Evolutionary conservation across 345 rosid genomes (phyloP), one percentile per base, ranked within the genome.

Genomic region (Draba incana): DNA sequence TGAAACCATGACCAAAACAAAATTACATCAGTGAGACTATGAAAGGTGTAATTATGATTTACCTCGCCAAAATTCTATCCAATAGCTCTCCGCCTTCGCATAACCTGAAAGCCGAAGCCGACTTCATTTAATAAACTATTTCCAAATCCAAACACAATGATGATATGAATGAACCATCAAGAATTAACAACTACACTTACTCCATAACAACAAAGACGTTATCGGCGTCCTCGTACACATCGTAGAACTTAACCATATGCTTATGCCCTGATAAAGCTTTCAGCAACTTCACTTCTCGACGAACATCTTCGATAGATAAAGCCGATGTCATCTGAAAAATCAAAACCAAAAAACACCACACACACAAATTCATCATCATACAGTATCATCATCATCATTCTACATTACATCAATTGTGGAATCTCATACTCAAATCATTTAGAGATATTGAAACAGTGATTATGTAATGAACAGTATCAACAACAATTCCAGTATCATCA

Each of bases 61-160:
- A 89, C 99, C 97, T 88, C 6, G 94, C 83, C 69, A 95, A 79
- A 78, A 95, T 92, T 78, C 96, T 85, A 62, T 95, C 99, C 62
- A 95, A 77, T 10, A 89, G 78, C 79, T 95, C 98, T 46, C 99
- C 98, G 70, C 99, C 99, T 80, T 92, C 93, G 39, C 99, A 95
- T 82, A 95, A 82, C 78, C 99, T 95, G 84, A 43, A 66, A 71
- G 41, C 38, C 5, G 5, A 46, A 25, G 42, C 35, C 42, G 10
- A 8, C 31, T 44, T 44, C 46, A 35, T 62, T 63, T 25, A 37
- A 44, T 43, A 62, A 50, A 58, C 41, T 24, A 24, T 58, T 57
- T 42, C n/a, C 35, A n/a, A 46, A 52, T 37, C 13, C 9, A 39
- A 28, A 55, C 38, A 16, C 4, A 64, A 37, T 9, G 35, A n/a